These are phyloP conservation scores for Phytophthora multivora DNA, from an alignment of 352 stramenopile species.

Conservation along the genomic window DNA sequence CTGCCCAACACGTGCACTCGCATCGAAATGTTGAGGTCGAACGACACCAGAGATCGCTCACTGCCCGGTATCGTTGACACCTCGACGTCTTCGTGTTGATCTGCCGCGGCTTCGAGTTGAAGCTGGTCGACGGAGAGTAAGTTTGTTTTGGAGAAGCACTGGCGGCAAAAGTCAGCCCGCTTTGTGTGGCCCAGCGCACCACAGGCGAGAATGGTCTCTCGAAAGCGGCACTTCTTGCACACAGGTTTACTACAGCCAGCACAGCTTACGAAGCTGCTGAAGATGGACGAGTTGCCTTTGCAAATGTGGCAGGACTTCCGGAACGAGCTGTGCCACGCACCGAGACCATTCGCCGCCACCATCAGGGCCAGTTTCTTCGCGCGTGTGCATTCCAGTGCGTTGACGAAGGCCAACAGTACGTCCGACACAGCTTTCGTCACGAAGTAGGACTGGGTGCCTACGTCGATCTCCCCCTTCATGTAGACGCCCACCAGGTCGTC, in stretches of 20 bases:
- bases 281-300: slow-evolving; percentile 20
- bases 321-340: slow-evolving; percentile 1
- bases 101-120: not conserved
- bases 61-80: slow-evolving; percentile 12
- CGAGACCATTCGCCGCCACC: not conserved
- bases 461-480: slow-evolving; percentile 20
- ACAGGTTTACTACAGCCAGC: slow-evolving; percentile 23
- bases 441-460: slow-evolving; percentile 5
- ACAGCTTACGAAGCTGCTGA: slow-evolving; percentile 17
- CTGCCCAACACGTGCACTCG: slow-evolving; percentile 17
- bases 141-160: slow-evolving; percentile 21
- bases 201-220: slow-evolving; percentile 15
- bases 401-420: slow-evolving; percentile 10
- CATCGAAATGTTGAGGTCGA: slow-evolving; percentile 17
- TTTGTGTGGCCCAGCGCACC: slow-evolving; percentile 5
- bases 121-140: slow-evolving; percentile 8
- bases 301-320: slow-evolving; percentile 21
- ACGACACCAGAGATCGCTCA: slow-evolving; percentile 18
- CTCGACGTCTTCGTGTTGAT: not conserved
- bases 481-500: slow-evolving; percentile 23
- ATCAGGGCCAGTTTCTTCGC: slow-evolving; percentile 25
- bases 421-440: slow-evolving; percentile 9
- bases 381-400: slow-evolving; percentile 14
- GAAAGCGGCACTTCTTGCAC: slow-evolving; percentile 24
- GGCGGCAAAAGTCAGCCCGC: slow-evolving; percentile 23